phyloP scores from a whole-genome alignment of 2,329 filamentous ascomycete species.

The Thielaviopsis ethacetica region DNA sequence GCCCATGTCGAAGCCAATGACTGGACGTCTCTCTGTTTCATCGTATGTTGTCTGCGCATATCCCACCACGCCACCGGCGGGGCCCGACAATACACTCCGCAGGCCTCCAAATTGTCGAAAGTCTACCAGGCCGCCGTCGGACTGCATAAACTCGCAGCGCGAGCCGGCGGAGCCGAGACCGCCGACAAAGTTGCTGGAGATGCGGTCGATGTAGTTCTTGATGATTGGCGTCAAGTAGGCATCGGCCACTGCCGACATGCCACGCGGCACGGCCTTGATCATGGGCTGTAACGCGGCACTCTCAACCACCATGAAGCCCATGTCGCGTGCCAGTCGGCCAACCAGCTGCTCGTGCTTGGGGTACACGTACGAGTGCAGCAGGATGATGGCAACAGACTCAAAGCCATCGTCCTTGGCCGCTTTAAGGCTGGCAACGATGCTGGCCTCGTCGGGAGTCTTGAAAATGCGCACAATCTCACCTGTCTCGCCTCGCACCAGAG shows the following conservation, averaged over 20 bases:
- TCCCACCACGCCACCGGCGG: slow-evolving; percentile 84
- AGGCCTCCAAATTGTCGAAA: slow-evolving; percentile 72
- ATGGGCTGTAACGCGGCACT: slow-evolving; percentile 24
- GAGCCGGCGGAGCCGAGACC: slow-evolving; percentile 69
- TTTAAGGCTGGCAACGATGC: slow-evolving; percentile 40
- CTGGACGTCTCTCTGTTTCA: slow-evolving; percentile 59
- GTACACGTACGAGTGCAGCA: slow-evolving; percentile 89
- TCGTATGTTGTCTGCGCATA: slow-evolving; percentile 89
- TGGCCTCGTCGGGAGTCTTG: slow-evolving; percentile 36
- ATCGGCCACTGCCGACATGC: slow-evolving; percentile 26
- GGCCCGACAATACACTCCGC: slow-evolving; percentile 72
- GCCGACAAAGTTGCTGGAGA: slow-evolving; percentile 45
- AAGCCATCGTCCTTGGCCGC: slow-evolving; percentile 48
- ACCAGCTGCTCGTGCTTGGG: slow-evolving; percentile 70
- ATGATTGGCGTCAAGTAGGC: slow-evolving; percentile 28
- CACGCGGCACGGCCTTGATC: slow-evolving; percentile 29
- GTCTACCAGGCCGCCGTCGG: slow-evolving; percentile 57
- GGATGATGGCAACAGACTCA: slow-evolving; percentile 68
- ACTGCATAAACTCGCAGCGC: slow-evolving; percentile 91
- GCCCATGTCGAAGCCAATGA: slow-evolving; percentile 88
- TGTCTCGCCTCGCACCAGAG: slow-evolving; percentile 46
- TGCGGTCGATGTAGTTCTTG: slow-evolving; percentile 24
- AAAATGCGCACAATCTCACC: slow-evolving; percentile 55
- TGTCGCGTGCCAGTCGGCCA: slow-evolving; percentile 57
- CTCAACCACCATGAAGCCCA: slow-evolving; percentile 34